Evolutionary conservation across 1,284 basidiomycete species (phyloP).

Genomic region (Trichosporon asahii): DNA sequence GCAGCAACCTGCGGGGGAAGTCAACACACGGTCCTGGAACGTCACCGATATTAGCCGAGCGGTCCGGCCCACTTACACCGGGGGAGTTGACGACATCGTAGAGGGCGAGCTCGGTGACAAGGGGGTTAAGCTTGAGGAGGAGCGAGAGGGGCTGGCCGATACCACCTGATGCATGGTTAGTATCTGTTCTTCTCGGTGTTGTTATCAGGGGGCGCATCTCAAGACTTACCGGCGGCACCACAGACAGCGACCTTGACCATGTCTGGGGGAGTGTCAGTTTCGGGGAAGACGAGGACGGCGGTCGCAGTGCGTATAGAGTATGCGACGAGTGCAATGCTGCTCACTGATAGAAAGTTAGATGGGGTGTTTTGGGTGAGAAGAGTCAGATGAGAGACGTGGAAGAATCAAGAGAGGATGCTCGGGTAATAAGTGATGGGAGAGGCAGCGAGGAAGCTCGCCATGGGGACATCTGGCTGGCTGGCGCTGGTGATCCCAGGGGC

Average conservation of each 20-base stretch:
- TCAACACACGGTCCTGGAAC: neutral
- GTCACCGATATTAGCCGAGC: neutral
- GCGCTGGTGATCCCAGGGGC: neutral
- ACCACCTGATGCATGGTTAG: conserved; percentile 40
- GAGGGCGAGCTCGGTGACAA: conserved; percentile 80
- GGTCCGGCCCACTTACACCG: conserved; percentile 40
- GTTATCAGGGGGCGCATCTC: neutral
- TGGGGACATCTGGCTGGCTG: conserved; percentile 5
- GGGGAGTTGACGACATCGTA: conserved; percentile 66
- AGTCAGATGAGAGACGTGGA: conserved; percentile 10
- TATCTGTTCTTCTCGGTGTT: neutral
- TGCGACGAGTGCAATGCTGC: neutral
- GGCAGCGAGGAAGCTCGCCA: neutral
- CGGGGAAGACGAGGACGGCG: neutral
- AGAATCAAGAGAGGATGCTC: conserved; percentile 9
- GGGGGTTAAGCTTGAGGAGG: conserved; percentile 80
- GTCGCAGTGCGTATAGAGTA: neutral
- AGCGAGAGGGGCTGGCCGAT: conserved; percentile 92
- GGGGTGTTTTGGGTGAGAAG: conserved; percentile 6
- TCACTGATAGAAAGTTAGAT: conserved; percentile 15
- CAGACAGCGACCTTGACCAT: conserved; percentile 93
- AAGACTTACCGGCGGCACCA: conserved; percentile 74
- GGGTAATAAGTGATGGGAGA: conserved; percentile 10
- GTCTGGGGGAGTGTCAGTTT: conserved; percentile 26
- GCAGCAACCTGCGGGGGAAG: conserved; percentile 62